phyloP scores from a whole-genome alignment of 2,329 filamentous ascomycete genomes.

The Fusarium nygamai region DNA sequence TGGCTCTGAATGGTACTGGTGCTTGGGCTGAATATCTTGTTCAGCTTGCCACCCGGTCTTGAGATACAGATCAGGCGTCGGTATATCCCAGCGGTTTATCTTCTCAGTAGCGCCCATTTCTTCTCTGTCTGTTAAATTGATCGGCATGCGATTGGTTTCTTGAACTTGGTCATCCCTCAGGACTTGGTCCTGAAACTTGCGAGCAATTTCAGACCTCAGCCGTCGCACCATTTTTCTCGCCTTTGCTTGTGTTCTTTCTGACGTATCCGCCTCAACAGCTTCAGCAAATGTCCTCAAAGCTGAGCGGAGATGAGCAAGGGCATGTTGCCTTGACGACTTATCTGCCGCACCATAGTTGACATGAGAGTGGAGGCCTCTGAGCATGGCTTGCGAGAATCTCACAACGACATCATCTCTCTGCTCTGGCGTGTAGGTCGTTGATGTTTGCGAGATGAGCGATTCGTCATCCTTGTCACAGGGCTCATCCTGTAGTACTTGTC shows the following conservation, averaged over 20 bases:
- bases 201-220: neutral
- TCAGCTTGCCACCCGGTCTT: rapidly evolving
- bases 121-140: neutral
- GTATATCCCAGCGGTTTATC: neutral
- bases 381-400: neutral
- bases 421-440: neutral
- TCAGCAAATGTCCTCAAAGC: neutral
- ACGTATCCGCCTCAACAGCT: neutral
- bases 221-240: neutral
- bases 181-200: neutral
- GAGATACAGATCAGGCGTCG: rapidly evolving
- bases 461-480: rapidly evolving
- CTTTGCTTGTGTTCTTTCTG: neutral
- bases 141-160: neutral
- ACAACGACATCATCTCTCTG: neutral
- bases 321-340: neutral
- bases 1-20: neutral
- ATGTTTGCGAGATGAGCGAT: neutral
- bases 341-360: neutral
- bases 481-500: neutral
- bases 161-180: neutral
- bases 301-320: neutral
- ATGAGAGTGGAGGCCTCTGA: neutral
- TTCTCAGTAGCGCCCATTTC: neutral
- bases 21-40: neutral